phyloP scores from a whole-genome alignment of 2,329 filamentous ascomycete species.

The Aspergillus amoenus region DNA sequence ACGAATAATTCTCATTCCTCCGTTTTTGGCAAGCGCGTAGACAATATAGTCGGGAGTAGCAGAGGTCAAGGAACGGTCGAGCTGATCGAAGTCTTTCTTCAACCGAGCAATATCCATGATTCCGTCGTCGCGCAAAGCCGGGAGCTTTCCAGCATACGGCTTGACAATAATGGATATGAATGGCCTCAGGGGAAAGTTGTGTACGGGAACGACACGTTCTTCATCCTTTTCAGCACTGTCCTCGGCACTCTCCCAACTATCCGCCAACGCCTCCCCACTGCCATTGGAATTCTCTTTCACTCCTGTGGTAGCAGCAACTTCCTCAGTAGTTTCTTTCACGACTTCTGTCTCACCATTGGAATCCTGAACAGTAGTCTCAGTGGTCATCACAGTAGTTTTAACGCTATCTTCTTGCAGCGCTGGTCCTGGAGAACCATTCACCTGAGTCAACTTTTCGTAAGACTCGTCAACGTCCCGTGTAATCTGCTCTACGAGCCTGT shows the following conservation, averaged over 20 bases:
- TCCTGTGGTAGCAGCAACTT: constrained; percentile 30
- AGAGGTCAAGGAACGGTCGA: constrained; percentile 88
- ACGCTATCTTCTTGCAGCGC: constrained; percentile 36
- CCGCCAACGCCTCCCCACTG: constrained; percentile 61
- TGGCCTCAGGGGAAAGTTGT: constrained; percentile 94
- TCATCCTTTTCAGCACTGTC: constrained; percentile 66
- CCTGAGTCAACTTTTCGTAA: constrained; percentile 57
- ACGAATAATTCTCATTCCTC: constrained; percentile 87
- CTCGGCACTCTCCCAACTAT: constrained; percentile 89
- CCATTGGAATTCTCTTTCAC: constrained; percentile 58
- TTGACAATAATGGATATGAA: constrained; percentile 84
- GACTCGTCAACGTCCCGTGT: constrained; percentile 65
- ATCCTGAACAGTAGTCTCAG: constrained; percentile 36
- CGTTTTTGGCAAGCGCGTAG: constrained; percentile 90
- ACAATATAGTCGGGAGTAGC: constrained; percentile 89
- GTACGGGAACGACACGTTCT: constrained; percentile 70
- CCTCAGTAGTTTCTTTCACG: constrained; percentile 55
- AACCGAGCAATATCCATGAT: constrained; percentile 91
- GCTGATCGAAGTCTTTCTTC: constrained; percentile 97
- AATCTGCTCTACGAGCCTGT: constrained; percentile 61
- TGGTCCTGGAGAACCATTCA: constrained; percentile 43
- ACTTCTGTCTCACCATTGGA: constrained; percentile 50
- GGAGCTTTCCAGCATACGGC: constrained; percentile 45
- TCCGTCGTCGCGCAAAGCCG: constrained; percentile 70
- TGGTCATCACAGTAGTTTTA: constrained; percentile 34